Evolutionary conservation across 495 filamentous ascomycete genomes (phyloP).

Genomic region (Hyaloscypha hepaticicola): DNA sequence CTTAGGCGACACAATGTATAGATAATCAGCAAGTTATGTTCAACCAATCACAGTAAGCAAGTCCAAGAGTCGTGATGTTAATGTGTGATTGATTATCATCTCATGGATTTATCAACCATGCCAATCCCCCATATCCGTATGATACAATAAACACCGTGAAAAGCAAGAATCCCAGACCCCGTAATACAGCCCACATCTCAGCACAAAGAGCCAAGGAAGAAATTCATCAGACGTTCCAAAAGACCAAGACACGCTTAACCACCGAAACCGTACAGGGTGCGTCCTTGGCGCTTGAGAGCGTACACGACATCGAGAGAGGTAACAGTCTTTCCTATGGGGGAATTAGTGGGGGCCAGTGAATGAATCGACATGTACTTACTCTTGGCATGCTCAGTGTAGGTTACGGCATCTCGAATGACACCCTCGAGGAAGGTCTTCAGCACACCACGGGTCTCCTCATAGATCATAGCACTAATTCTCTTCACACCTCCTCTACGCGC

Average conservation of each 20-base stretch:
- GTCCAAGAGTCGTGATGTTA: constrained; percentile 4
- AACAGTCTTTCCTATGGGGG: constrained; percentile 64
- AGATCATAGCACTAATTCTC: constrained; percentile 63
- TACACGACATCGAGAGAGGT: constrained; percentile 95
- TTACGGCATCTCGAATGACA: constrained; percentile 98
- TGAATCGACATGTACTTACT: not conserved
- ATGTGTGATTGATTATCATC: constrained; percentile 20
- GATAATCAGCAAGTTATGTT: too few relatives aligned
- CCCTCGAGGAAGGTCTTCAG: constrained; percentile 99
- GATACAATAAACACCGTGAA: constrained; percentile 12
- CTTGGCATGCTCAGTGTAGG: constrained; percentile 66
- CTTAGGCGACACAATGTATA: too few relatives aligned
- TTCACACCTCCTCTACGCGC: constrained; percentile 94
- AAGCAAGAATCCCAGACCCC: constrained; percentile 18
- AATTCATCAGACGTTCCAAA: constrained; percentile 26
- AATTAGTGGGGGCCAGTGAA: too few relatives aligned
- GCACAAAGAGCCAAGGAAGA: constrained; percentile 18
- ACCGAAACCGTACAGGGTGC: constrained; percentile 97
- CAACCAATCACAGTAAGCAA: too few relatives aligned
- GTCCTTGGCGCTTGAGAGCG: constrained; percentile 89
- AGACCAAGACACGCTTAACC: constrained; percentile 52
- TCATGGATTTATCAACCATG: constrained; percentile 10
- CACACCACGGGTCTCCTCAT: constrained; percentile 99
- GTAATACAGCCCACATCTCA: constrained; percentile 20
- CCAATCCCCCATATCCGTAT: constrained; percentile 12